phyloP scores from a whole-genome alignment of 768 basidiomycete genomes.

The Lentinula edodes region DNA sequence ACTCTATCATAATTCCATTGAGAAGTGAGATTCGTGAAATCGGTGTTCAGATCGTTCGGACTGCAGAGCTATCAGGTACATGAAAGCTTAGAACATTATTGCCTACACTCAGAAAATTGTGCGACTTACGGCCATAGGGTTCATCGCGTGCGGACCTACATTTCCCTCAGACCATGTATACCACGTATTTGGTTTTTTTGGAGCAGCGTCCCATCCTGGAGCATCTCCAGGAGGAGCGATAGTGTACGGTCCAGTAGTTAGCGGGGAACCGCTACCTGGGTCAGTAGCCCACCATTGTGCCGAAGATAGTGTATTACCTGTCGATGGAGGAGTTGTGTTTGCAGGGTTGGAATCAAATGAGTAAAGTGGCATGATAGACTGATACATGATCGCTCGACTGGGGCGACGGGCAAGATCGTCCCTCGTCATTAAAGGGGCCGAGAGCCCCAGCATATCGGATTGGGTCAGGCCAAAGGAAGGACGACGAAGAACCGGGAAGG shows the following conservation, averaged over 20 bases:
- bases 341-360: background rate
- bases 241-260: slow-evolving; percentile 12
- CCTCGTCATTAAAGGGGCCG: slow-evolving; percentile 16
- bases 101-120: background rate
- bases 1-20: background rate
- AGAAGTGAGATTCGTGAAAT: background rate
- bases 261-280: slow-evolving; percentile 5
- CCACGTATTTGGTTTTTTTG: slow-evolving; percentile 5
- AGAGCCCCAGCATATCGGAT: slow-evolving; percentile 7
- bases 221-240: slow-evolving; percentile 11
- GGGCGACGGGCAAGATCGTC: slow-evolving; percentile 30
- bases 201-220: slow-evolving; percentile 14
- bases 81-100: background rate
- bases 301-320: background rate
- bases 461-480: slow-evolving; percentile 7
- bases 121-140: background rate
- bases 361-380: slow-evolving; percentile 17
- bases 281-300: slow-evolving; percentile 1
- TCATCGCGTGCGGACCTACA: background rate
- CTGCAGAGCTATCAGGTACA: background rate
- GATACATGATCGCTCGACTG: slow-evolving; percentile 26
- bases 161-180: background rate
- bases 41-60: background rate
- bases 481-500: slow-evolving; percentile 19
- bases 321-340: background rate